phyloP scores from a whole-genome alignment of 108 stramenopile genomes.

The Epithemia pelagica region DNA sequence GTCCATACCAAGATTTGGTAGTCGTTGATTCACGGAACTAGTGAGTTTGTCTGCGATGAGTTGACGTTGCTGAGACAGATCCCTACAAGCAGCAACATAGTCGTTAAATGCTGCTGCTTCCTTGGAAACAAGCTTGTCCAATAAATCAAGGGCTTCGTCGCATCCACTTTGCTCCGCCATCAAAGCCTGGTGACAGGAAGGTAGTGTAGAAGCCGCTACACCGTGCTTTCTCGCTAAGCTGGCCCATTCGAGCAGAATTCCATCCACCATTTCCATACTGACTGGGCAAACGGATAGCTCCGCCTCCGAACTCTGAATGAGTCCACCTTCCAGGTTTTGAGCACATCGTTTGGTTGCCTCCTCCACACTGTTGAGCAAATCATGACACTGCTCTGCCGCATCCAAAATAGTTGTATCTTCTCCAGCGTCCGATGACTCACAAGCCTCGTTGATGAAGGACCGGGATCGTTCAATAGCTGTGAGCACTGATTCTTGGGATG shows the following conservation, averaged over 20 bases:
- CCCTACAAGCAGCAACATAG: conserved; percentile 34
- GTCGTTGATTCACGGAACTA: conserved; percentile 38
- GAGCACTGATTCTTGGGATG: conserved; percentile 45
- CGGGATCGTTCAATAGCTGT: conserved; percentile 54
- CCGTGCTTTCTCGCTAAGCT: conserved; percentile 73
- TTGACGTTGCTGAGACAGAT: conserved; percentile 38
- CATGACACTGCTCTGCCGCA: conserved; percentile 57
- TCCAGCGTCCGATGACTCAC: conserved; percentile 10
- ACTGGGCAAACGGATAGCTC: conserved; percentile 26
- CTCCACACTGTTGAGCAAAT: conserved; percentile 62
- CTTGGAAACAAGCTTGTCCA: conserved; percentile 44
- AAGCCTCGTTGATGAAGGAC: conserved; percentile 41
- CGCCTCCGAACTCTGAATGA: conserved; percentile 39
- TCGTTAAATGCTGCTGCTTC: conserved; percentile 39
- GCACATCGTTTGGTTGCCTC: conserved; percentile 45
- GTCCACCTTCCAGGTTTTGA: conserved; percentile 49
- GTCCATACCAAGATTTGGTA: conserved; percentile 67
- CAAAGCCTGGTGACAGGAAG: conserved; percentile 53
- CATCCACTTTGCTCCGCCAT: conserved; percentile 66
- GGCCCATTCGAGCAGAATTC: conserved; percentile 70
- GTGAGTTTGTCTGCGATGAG: conserved; percentile 39
- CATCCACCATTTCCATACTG: conserved; percentile 51
- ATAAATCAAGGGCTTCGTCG: conserved; percentile 43
- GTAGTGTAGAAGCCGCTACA: conserved; percentile 46
- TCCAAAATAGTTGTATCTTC: not conserved